Evolutionary conservation across 2,329 filamentous ascomycete species (phyloP).

Genomic region (Piedraia hortae): DNA sequence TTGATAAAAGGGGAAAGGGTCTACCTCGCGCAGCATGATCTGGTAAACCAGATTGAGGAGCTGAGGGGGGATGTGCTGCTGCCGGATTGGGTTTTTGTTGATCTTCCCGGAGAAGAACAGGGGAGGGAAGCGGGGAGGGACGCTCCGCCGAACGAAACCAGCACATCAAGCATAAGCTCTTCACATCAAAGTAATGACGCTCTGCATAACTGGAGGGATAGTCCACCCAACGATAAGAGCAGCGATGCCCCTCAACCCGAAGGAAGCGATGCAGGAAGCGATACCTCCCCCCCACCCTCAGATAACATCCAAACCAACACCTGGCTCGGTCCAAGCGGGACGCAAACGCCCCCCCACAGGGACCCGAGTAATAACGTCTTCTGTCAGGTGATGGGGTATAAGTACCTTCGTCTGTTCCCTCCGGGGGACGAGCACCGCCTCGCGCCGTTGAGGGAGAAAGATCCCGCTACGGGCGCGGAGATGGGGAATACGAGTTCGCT

Average conservation of each 20-base stretch:
- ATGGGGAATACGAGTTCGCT: constrained; percentile 76
- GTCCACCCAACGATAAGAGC: constrained; percentile 3
- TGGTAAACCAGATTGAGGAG: constrained; percentile 56
- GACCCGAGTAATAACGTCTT: constrained; percentile 87
- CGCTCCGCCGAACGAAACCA: constrained; percentile 3
- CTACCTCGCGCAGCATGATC: constrained; percentile 78
- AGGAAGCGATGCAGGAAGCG: too few species aligned
- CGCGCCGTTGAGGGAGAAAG: constrained; percentile 31
- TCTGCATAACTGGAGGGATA: too few species aligned
- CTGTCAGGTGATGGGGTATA: constrained; percentile 64
- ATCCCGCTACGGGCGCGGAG: too few species aligned
- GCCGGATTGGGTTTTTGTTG: constrained; percentile 55
- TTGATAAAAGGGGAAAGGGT: constrained; percentile 25
- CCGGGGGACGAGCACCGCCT: constrained; percentile 32
- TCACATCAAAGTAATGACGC: too few species aligned
- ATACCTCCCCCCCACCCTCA: too few species aligned
- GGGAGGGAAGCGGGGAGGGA: constrained; percentile 5
- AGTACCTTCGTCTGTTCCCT: constrained; percentile 74
- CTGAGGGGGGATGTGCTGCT: constrained; percentile 48
- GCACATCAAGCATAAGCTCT: too few species aligned
- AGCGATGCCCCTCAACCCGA: too few species aligned
- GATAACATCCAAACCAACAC: constrained; percentile 49
- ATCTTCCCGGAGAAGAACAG: too few species aligned
- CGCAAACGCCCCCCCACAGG: constrained; percentile 78
- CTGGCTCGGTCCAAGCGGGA: constrained; percentile 73